Conservation (phyloP, 2,329 filamentous ascomycete genomes). For the Pseudohalonectria lignicola region DNA sequence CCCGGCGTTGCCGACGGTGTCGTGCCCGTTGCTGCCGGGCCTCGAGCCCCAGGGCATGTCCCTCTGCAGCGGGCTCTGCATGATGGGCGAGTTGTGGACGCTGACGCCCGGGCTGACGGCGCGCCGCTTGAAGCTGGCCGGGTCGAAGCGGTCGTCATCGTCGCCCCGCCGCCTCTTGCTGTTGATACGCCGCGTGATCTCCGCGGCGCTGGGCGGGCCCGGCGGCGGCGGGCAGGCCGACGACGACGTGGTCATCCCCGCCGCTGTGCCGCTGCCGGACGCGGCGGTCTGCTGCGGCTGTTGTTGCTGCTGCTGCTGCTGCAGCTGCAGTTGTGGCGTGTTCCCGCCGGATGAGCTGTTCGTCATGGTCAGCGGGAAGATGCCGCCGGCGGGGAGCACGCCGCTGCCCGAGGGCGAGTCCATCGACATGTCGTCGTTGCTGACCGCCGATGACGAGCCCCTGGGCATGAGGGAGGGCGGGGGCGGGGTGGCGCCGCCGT, state of each 20-base stretch:
- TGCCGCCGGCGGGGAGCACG: conserved; percentile 14
- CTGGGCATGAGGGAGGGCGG: conserved; percentile 54
- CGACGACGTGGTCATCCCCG: conserved; percentile 11
- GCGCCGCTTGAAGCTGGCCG: conserved; percentile 76
- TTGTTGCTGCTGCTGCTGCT: conserved; percentile 17
- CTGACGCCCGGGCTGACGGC: conserved; percentile 89
- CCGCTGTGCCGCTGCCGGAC: background rate
- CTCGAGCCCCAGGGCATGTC: conserved; percentile 65
- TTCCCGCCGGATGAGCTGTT: conserved; percentile 20
- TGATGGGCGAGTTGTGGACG: conserved; percentile 77
- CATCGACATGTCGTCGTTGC: conserved; percentile 43
- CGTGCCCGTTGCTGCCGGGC: conserved; percentile 50
- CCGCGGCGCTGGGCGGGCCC: conserved; percentile 57
- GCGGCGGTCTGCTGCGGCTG: background rate
- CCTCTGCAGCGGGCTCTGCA: conserved; percentile 72
- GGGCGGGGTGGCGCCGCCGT: conserved; percentile 32
- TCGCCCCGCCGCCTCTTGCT: conserved; percentile 71
- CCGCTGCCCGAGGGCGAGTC: conserved; percentile 45
- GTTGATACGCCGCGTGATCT: conserved; percentile 68
- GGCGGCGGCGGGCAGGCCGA: conserved; percentile 23
- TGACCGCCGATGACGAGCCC: conserved; percentile 48
- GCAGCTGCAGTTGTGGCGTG: conserved; percentile 24
- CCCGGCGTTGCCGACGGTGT: conserved; percentile 34
- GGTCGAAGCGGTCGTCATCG: conserved; percentile 78
- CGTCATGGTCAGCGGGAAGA: conserved; percentile 16